A percentile compares a stretch with the other conserved stretches of the same genome.
These are phyloP conservation scores for Aspergillus asperescens DNA, from an alignment of 495 filamentous ascomycete genomes.

Conservation along the genomic window DNA sequence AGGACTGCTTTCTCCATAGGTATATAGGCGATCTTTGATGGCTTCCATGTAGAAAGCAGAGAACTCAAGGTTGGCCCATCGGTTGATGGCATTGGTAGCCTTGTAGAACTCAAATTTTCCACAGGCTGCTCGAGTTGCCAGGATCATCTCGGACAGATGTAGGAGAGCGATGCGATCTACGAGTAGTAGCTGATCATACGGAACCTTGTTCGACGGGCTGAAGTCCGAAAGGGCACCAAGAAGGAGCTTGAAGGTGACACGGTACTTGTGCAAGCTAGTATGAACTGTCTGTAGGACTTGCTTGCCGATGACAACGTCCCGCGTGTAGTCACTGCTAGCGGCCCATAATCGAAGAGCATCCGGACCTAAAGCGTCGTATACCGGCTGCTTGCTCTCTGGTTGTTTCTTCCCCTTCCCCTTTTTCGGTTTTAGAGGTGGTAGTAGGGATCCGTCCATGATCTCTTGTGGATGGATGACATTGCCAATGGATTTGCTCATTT, in stretches of 20 bases:
- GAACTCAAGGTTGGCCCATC: constrained; percentile 73
- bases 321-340: constrained; percentile 84
- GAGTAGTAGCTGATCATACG: constrained; percentile 42
- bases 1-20: constrained; percentile 54
- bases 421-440: constrained; percentile 52
- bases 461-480: constrained; percentile 76
- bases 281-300: constrained; percentile 69
- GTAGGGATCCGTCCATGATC: constrained; percentile 74
- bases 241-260: constrained; percentile 81
- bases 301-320: constrained; percentile 73
- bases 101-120: constrained; percentile 77
- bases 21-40: constrained; percentile 86
- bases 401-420: constrained; percentile 51
- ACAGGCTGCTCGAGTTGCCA: constrained; percentile 56
- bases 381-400: constrained; percentile 38
- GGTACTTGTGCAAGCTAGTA: constrained; percentile 72
- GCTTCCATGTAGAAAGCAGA: constrained; percentile 92
- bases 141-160: constrained; percentile 60
- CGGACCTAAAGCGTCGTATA: constrained; percentile 60
- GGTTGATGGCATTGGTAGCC: constrained; percentile 64
- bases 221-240: constrained; percentile 72
- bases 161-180: constrained; percentile 71
- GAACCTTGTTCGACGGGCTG: constrained; percentile 28
- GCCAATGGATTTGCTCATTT: constrained; percentile 98
- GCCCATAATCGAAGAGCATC: constrained; percentile 92